These are phyloP conservation scores for Daldinia concentrica DNA, from an alignment of 495 filamentous ascomycete species.

Conservation along the genomic window DNA sequence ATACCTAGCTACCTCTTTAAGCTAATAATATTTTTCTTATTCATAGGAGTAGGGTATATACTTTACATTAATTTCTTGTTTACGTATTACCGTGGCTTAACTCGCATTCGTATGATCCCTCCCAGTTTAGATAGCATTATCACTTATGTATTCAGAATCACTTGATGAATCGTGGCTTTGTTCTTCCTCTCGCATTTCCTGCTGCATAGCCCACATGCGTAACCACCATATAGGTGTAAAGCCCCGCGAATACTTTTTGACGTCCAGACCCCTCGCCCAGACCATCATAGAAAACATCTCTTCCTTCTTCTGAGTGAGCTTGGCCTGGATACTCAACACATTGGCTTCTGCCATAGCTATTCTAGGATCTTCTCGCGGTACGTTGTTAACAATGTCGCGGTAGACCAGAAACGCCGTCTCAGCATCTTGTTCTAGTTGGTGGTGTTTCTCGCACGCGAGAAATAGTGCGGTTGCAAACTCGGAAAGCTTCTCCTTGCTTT, in stretches of 20 bases:
- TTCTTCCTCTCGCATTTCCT: neutral
- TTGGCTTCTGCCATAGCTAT: conserved; percentile 38
- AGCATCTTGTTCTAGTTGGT: conserved; percentile 17
- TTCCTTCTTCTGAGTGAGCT: conserved; percentile 48
- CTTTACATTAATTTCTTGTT: neutral
- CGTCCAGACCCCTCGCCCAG: conserved; percentile 1
- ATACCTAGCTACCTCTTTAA: no score
- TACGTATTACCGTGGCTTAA: no score
- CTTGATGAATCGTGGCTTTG: neutral
- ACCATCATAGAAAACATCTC: neutral
- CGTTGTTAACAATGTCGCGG: neutral
- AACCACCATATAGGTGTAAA: conserved; percentile 21
- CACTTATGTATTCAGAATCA: neutral
- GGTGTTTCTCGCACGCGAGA: conserved; percentile 29
- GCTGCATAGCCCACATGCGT: conserved; percentile 13
- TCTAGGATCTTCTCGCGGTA: neutral
- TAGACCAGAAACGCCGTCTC: conserved; percentile 2
- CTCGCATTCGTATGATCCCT: neutral
- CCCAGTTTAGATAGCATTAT: neutral
- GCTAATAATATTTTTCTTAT: no score
- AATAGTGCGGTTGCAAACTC: neutral
- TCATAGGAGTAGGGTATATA: neutral
- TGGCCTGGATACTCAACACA: conserved; percentile 62
- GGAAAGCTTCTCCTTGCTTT: neutral
- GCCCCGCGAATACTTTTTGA: neutral